Conservation (phyloP, 495 filamentous ascomycete genomes). For the Podospora sp. region DNA sequence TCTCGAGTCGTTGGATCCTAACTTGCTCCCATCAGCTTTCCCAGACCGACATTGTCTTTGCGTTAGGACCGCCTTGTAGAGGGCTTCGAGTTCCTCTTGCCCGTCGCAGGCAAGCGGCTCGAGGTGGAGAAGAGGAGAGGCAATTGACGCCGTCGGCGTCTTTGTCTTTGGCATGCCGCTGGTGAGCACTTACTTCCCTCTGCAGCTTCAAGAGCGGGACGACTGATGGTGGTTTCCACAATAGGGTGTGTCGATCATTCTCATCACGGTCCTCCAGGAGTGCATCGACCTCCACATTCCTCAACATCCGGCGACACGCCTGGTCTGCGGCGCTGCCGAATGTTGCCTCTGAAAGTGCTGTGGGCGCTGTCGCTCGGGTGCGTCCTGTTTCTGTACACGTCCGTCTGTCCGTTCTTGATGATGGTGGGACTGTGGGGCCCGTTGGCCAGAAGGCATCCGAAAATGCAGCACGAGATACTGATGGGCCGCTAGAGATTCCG, state of each 20-base stretch:
- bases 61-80: conserved; percentile 16
- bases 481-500: background rate
- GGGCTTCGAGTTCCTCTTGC: background rate
- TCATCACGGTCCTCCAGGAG: conserved; percentile 4
- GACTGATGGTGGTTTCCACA: background rate
- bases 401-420: background rate
- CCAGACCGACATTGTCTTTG: background rate
- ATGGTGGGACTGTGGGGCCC: background rate
- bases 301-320: background rate
- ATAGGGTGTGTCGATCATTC: background rate
- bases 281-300: conserved; percentile 5
- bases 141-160: background rate
- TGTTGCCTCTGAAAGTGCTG: background rate
- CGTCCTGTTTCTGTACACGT: background rate
- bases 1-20: background rate
- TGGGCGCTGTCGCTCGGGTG: background rate
- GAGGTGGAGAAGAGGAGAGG: background rate
- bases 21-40: background rate
- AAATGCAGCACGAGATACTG: background rate
- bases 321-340: conserved; percentile 2
- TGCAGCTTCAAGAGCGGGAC: background rate
- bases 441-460: background rate
- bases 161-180: background rate
- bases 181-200: background rate
- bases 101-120: conserved; percentile 2